Percentiles rank a stretch among this genome's conserved stretches.
These are phyloP conservation scores for Jatropha multifida DNA, from an alignment of 441 rosid genomes.

Conservation along the genomic window DNA sequence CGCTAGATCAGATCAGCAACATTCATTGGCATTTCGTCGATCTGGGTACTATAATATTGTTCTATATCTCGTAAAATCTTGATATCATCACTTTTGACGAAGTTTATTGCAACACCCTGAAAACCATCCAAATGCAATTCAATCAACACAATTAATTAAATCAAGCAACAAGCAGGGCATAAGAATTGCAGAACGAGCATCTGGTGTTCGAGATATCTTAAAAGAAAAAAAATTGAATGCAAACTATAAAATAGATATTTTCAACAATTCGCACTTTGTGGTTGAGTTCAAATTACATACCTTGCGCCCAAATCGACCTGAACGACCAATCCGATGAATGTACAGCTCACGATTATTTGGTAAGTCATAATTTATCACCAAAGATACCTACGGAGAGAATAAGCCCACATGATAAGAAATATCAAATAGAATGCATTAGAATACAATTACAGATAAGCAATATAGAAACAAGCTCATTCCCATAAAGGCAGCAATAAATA, in stretches of 20 bases:
- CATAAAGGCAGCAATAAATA: neutral
- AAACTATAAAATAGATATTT: neutral
- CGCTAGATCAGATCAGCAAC: slow-evolving; percentile 75
- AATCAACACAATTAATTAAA: neutral
- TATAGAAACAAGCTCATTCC: neutral
- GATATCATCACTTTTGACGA: slow-evolving; percentile 87
- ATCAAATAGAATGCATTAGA: neutral
- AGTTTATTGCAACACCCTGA: slow-evolving; percentile 97
- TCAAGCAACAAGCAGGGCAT: neutral
- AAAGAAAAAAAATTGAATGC: neutral
- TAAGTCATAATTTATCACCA: slow-evolving; percentile 93
- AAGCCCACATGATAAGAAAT: neutral
- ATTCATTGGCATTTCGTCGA: slow-evolving; percentile 98
- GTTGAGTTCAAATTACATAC: neutral
- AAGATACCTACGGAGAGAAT: slow-evolving; percentile 51
- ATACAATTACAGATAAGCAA: neutral
- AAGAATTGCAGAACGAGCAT: neutral
- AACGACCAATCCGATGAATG: slow-evolving; percentile 94
- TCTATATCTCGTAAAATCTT: slow-evolving; percentile 94
- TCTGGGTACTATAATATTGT: slow-evolving; percentile 97
- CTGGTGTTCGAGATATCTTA: neutral
- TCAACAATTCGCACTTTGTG: neutral
- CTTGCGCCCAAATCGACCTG: slow-evolving; percentile 96
- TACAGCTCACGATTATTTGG: slow-evolving; percentile 97
- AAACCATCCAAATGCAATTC: slow-evolving; percentile 7